Evolutionary conservation across 768 basidiomycete species (phyloP), one percentile per base, ranked within the genome.

Genomic region (Tricholoma matsutake): DNA sequence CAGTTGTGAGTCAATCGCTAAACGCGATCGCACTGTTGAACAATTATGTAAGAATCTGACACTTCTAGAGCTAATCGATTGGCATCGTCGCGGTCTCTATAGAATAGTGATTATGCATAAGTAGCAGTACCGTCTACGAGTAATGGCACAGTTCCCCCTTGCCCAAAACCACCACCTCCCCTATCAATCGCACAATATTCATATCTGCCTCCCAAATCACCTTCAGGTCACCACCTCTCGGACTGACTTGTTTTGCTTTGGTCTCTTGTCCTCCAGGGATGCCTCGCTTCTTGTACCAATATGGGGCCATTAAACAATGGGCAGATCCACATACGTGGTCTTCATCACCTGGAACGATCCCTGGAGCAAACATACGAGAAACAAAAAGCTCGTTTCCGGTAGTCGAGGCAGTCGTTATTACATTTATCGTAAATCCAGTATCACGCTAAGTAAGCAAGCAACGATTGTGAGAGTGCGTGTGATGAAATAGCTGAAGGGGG

Each of bases 321-420:
- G 83, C 82, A 37, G 80, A 80, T 13, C 84, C 84, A 60, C 82
- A 85, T 7, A 84, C 83, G 16, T 72, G 76, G 60, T 85, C 84
- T 69, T 85, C 83, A 4, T 72, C 72, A 55, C 68, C 65, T 58
- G 64, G 64, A 25, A 78, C 63, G 7, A 59, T 29, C 1, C 51
- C 54, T 6, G 81, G 82, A 5, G 78, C 71, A 64, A 86, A 84
- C 76, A 84, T 79, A 4, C 85, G 76, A 6, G 83, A 83, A 20
- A 78, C 69, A 68, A 83, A 86, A 14, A 64, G 65, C 55, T 73
- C 74, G 10, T 73, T 63, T 5, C 66, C 66, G 29, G 64, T 72
- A 0, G 74, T 68, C 4, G 75, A 68, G 28, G 64, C 60, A 29
- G 73, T 72, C 0, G 83, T 82, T 25, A 84, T 63, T 14, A 79